Evolutionary conservation across 1,139 yeast genomes (phyloP).

Genomic region (Cylindricascospora bacillispora): DNA sequence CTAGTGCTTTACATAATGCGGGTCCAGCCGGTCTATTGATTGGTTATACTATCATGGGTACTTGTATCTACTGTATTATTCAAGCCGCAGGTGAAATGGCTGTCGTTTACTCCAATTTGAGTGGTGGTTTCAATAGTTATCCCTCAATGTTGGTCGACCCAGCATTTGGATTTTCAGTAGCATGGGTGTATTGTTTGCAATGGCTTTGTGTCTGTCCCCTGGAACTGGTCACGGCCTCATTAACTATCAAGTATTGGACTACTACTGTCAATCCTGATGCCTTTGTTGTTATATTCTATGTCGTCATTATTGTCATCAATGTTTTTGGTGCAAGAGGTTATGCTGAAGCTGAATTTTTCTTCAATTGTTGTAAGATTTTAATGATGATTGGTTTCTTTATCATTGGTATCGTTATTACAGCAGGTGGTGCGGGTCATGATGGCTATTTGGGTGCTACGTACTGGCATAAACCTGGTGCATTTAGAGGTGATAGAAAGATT

Average conservation of each 20-base stretch:
- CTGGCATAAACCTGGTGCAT: constrained; percentile 55
- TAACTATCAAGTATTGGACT: constrained; percentile 42
- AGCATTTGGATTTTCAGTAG: constrained; percentile 68
- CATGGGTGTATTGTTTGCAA: constrained; percentile 72
- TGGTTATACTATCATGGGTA: constrained; percentile 56
- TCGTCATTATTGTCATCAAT: constrained; percentile 43
- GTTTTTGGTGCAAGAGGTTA: constrained; percentile 61
- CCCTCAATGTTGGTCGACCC: constrained; percentile 54
- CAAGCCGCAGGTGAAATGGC: constrained; percentile 84
- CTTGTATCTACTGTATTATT: constrained; percentile 61
- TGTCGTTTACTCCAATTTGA: constrained; percentile 55
- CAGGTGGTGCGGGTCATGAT: constrained; percentile 56
- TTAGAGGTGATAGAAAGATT: constrained; percentile 21
- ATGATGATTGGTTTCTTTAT: constrained; percentile 57
- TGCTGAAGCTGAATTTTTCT: constrained; percentile 61
- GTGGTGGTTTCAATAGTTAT: constrained; percentile 69
- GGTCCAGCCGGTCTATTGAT: constrained; percentile 72
- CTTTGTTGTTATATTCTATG: constrained; percentile 54
- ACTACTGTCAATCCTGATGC: constrained; percentile 48
- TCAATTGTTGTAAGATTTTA: constrained; percentile 45
- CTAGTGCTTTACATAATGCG: constrained; percentile 50
- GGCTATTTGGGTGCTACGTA: constrained; percentile 51
- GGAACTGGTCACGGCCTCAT: constrained; percentile 66
- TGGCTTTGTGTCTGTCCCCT: constrained; percentile 70
- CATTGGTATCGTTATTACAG: constrained; percentile 44